A percentile compares a stretch with the other conserved stretches of the same genome.
These are phyloP conservation scores for Talaromyces trachyspermus DNA, from an alignment of 495 filamentous ascomycete species.

Conservation along the genomic window DNA sequence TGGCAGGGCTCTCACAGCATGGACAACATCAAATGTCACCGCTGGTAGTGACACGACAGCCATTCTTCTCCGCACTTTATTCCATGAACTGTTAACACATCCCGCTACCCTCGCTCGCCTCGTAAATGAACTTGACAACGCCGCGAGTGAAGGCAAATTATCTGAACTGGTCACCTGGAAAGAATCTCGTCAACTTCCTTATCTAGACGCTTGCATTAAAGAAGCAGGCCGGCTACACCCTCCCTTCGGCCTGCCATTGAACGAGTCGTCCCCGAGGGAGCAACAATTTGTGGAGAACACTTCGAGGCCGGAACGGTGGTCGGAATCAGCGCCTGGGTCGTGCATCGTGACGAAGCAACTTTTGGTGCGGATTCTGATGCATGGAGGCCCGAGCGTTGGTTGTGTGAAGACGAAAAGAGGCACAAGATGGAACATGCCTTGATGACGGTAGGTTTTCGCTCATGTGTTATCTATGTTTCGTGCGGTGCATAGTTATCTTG, in stretches of 20 bases:
- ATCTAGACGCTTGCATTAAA: slow-evolving; percentile 42
- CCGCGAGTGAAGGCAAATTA: slow-evolving; percentile 11
- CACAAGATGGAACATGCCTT: slow-evolving; percentile 11
- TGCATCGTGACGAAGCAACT: slow-evolving; percentile 12
- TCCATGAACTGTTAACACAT: slow-evolving; percentile 28
- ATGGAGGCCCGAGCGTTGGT: slow-evolving; percentile 24
- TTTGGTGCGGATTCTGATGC: slow-evolving; percentile 20
- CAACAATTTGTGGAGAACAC: slow-evolving; percentile 15
- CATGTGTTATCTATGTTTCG: background rate
- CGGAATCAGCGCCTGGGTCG: slow-evolving; percentile 15
- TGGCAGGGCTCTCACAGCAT: slow-evolving; percentile 11
- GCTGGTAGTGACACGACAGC: slow-evolving; percentile 42
- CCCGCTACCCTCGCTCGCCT: slow-evolving; percentile 19
- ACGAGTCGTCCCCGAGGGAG: slow-evolving; percentile 26
- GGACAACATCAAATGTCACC: slow-evolving; percentile 33
- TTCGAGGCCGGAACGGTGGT: slow-evolving; percentile 17
- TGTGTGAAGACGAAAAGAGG: slow-evolving; percentile 4
- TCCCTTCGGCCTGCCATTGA: slow-evolving; percentile 29
- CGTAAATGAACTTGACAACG: slow-evolving; percentile 13
- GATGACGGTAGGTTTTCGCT: slow-evolving; percentile 22
- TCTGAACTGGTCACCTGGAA: slow-evolving; percentile 22
- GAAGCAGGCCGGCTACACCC: slow-evolving; percentile 51
- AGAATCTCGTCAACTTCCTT: slow-evolving; percentile 25
- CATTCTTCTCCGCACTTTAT: slow-evolving; percentile 26
- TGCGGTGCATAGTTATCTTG: background rate